Conservation (phyloP, 176 grass and related monocot genomes). For the Ensete ventricosum region DNA sequence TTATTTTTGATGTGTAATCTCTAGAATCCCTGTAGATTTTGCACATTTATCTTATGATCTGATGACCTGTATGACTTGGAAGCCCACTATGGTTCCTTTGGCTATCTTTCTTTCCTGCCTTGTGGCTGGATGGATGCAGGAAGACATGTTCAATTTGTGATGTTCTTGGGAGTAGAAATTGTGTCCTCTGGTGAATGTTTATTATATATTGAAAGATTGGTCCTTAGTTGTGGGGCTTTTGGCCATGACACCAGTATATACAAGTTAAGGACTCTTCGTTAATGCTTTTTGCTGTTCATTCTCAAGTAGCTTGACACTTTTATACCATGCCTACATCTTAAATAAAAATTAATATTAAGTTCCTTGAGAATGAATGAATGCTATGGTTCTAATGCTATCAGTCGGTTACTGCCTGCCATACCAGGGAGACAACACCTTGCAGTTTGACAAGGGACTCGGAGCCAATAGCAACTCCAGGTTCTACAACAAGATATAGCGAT, state of each 20-base stretch:
- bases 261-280: neutral
- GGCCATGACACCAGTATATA: neutral
- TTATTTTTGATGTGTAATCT: neutral
- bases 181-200: no score
- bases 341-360: neutral
- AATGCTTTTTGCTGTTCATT: neutral
- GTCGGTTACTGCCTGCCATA: slow-evolving; percentile 23
- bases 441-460: slow-evolving; percentile 30
- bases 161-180: no score
- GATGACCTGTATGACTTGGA: neutral
- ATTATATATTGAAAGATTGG: no score
- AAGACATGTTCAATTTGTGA: no score
- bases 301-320: neutral
- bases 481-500: slow-evolving; percentile 15
- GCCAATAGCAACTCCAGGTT: slow-evolving; percentile 23
- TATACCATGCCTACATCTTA: neutral
- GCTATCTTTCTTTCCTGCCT: no score
- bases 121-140: no score
- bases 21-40: neutral
- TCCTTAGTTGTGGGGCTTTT: no score
- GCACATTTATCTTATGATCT: neutral
- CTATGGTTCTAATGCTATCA: neutral
- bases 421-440: slow-evolving; percentile 41
- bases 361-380: neutral
- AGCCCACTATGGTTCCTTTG: neutral